A percentile compares a stretch with the other conserved stretches of the same genome.
Conservation (phyloP, 768 basidiomycete species). For the Pleurotus sapidus region DNA sequence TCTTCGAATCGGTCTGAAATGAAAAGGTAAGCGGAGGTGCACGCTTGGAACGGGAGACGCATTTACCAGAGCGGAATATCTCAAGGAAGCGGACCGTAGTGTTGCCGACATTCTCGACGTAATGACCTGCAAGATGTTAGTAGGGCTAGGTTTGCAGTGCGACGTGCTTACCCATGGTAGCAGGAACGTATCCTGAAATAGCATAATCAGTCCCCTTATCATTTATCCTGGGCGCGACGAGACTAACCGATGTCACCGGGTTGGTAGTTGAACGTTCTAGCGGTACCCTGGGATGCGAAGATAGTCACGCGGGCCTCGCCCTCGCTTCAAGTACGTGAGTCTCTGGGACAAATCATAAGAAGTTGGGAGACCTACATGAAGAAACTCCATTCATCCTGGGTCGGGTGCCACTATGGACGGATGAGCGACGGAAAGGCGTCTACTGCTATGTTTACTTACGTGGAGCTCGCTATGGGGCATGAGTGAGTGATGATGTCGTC, state of each 20-base stretch:
- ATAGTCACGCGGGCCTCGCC: conserved; percentile 54
- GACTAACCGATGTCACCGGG: conserved; percentile 39
- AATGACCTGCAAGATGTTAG: conserved; percentile 34
- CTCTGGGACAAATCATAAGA: conserved; percentile 14
- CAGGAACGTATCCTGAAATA: conserved; percentile 49
- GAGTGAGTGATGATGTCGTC: background rate
- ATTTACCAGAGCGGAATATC: conserved; percentile 40
- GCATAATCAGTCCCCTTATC: background rate
- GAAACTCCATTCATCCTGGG: conserved; percentile 63
- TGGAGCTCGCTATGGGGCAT: conserved; percentile 46
- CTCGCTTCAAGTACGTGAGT: conserved; percentile 32
- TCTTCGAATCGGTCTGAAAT: conserved; percentile 27
- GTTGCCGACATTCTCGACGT: conserved; percentile 53
- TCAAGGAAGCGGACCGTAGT: conserved; percentile 45
- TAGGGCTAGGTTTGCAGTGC: background rate
- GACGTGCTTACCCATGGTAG: conserved; percentile 42
- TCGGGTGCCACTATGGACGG: conserved; percentile 61
- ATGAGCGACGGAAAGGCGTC: background rate
- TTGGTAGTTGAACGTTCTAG: conserved; percentile 59
- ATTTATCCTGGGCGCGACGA: conserved; percentile 2
- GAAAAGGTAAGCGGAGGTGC: background rate
- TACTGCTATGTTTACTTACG: conserved; percentile 25
- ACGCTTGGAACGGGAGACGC: background rate
- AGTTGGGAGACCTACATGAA: conserved; percentile 39
- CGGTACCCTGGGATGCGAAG: conserved; percentile 51